These are phyloP conservation scores for Cyclotella cryptica DNA, from an alignment of 108 stramenopile species.

Conservation along the genomic window DNA sequence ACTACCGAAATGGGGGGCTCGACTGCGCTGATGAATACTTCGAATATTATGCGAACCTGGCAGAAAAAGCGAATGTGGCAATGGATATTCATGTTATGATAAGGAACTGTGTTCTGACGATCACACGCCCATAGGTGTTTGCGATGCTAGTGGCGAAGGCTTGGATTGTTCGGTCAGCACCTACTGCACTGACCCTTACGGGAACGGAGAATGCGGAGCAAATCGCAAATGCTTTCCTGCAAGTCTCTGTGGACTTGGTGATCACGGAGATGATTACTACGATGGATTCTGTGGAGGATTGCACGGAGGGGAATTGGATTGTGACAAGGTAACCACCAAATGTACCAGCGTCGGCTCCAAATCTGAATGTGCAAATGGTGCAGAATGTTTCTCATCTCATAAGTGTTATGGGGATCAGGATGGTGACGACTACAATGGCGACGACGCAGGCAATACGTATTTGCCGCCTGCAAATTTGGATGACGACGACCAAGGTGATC, in stretches of 20 bases:
- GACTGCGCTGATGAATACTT: neutral
- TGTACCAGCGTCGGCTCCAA: neutral
- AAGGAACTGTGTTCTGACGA: conserved; percentile 13
- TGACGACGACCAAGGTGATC: conserved; percentile 14
- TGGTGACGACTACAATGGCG: no score
- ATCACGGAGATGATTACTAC: neutral
- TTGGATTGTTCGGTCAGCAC: conserved; percentile 8
- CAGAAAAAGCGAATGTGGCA: neutral
- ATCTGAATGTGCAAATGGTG: conserved; percentile 19
- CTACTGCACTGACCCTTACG: conserved; percentile 8
- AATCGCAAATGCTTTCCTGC: neutral
- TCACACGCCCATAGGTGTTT: neutral
- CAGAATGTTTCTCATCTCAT: neutral
- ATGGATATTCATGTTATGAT: neutral
- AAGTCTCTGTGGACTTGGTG: neutral
- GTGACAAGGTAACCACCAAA: conserved; percentile 7
- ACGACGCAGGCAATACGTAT: neutral
- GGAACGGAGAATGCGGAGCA: conserved; percentile 10
- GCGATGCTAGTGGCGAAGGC: neutral
- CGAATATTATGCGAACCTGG: neutral
- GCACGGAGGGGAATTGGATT: conserved; percentile 3
- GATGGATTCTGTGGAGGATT: neutral
- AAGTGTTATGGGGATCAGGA: conserved; percentile 7
- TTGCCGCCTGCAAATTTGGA: neutral
- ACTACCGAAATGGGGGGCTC: conserved; percentile 5